A percentile compares a stretch with the other conserved stretches of the same genome.
Conservation (phyloP, 2,329 filamentous ascomycete genomes). For the Leptodontidium sp. region DNA sequence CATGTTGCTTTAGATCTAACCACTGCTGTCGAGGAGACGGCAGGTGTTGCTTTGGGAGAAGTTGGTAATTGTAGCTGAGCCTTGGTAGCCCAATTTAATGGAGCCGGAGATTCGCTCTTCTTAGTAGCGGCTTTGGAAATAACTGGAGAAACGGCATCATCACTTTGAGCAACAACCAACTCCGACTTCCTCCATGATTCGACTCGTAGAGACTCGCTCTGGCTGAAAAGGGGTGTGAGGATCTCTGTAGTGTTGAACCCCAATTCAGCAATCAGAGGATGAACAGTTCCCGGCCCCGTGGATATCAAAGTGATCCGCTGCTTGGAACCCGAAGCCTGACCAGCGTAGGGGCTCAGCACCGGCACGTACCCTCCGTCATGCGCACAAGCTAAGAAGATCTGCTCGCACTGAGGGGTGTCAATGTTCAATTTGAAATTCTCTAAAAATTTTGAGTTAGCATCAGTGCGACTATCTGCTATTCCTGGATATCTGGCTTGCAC, state of each 20-base stretch:
- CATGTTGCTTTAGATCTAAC: neutral
- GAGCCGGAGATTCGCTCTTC: neutral
- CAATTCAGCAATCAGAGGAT: slow-evolving; percentile 13
- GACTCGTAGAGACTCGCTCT: slow-evolving; percentile 11
- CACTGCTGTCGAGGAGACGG: neutral
- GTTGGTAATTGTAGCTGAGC: neutral
- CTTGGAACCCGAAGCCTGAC: slow-evolving; percentile 2
- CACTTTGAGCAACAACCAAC: too few relatives aligned
- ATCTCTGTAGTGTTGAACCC: slow-evolving; percentile 6
- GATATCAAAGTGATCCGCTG: slow-evolving; percentile 3
- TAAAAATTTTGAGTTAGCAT: neutral
- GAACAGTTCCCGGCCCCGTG: slow-evolving; percentile 5
- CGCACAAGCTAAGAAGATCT: slow-evolving; percentile 9
- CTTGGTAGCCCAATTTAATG: neutral
- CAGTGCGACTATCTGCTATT: neutral
- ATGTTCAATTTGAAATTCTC: slow-evolving; percentile 7
- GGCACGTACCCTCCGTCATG: slow-evolving; percentile 14
- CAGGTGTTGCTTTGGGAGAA: too few relatives aligned
- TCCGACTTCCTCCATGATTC: slow-evolving; percentile 1
- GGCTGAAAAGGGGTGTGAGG: slow-evolving; percentile 8
- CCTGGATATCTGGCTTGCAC: too few relatives aligned
- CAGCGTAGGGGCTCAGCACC: neutral
- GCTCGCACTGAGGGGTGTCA: slow-evolving; percentile 14
- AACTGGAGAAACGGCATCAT: too few relatives aligned
- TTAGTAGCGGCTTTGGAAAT: too few relatives aligned